Evolutionary conservation across 2,329 filamentous ascomycete species (phyloP).

Genomic region (Fusarium sp.): DNA sequence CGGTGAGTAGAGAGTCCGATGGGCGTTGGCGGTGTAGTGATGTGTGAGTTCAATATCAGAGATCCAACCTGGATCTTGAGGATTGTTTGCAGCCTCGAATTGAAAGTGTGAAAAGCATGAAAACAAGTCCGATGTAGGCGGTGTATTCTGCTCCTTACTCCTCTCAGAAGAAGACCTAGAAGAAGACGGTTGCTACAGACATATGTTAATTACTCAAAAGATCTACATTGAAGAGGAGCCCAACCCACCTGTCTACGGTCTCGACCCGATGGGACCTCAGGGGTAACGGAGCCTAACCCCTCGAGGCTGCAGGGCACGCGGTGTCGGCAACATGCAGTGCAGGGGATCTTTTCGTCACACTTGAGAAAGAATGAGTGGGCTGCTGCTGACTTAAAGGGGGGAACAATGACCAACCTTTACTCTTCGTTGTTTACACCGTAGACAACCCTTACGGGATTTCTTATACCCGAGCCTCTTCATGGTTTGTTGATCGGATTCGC

Average conservation of each 20-base stretch:
- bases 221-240: not conserved
- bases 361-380: not conserved
- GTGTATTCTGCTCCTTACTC: not conserved
- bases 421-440: slow-evolving; percentile 17
- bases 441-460: slow-evolving; percentile 19
- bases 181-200: not conserved
- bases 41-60: slow-evolving; percentile 18
- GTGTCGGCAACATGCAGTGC: slow-evolving; percentile 19
- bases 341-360: slow-evolving; percentile 27
- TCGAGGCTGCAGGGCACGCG: slow-evolving; percentile 20
- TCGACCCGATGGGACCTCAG: not conserved
- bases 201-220: not conserved
- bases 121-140: not conserved
- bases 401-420: slow-evolving; percentile 10
- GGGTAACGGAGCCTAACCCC: not conserved
- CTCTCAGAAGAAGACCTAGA: not conserved
- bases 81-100: not conserved
- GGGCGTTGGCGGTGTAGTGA: slow-evolving; percentile 24
- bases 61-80: slow-evolving; percentile 1
- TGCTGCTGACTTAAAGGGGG: not conserved
- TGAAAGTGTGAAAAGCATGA: slow-evolving; percentile 21
- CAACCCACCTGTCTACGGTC: not conserved
- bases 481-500: no score
- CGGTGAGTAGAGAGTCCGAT: slow-evolving; percentile 13
- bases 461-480: slow-evolving; percentile 23